These are phyloP conservation scores for Lachnellula occidentalis DNA, from an alignment of 2,329 filamentous ascomycete genomes.

Conservation along the genomic window DNA sequence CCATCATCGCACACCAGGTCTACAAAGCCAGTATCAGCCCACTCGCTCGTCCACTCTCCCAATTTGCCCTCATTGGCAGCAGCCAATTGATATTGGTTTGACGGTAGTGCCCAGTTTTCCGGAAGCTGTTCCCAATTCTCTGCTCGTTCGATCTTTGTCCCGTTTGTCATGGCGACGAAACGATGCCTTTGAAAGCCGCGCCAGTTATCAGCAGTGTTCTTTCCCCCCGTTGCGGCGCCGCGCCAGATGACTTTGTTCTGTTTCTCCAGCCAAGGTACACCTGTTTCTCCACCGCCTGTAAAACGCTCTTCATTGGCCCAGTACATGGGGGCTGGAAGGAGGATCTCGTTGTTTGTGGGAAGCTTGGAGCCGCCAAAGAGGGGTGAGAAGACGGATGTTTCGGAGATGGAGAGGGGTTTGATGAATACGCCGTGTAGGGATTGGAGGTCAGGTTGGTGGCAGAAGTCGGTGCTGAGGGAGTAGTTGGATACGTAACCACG, in stretches of 20 bases:
- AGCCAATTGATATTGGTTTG: slow-evolving; percentile 41
- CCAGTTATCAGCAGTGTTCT: slow-evolving; percentile 43
- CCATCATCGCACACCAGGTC: slow-evolving; percentile 40
- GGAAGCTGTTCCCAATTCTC: slow-evolving; percentile 31
- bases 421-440: slow-evolving; percentile 47
- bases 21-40: slow-evolving; percentile 33
- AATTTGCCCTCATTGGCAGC: slow-evolving; percentile 39
- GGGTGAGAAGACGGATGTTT: slow-evolving; percentile 49
- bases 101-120: slow-evolving; percentile 50
- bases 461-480: slow-evolving; percentile 41
- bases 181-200: slow-evolving; percentile 50
- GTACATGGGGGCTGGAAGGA: slow-evolving; percentile 60
- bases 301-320: slow-evolving; percentile 53
- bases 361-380: slow-evolving; percentile 58
- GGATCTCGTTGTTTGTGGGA: slow-evolving; percentile 55
- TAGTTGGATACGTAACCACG: slow-evolving; percentile 34
- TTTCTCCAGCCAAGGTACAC: slow-evolving; percentile 53
- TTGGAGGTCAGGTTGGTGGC: slow-evolving; percentile 50
- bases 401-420: slow-evolving; percentile 44
- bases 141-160: slow-evolving; percentile 33
- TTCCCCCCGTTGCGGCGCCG: slow-evolving; percentile 57
- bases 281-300: slow-evolving; percentile 47
- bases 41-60: slow-evolving; percentile 29
- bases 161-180: slow-evolving; percentile 48
- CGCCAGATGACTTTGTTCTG: slow-evolving; percentile 53